A percentile compares a stretch with the other conserved stretches of the same genome.
Evolutionary conservation across 2,329 filamentous ascomycete genomes (phyloP).

Genomic region (Pestalotiopsis fici): DNA sequence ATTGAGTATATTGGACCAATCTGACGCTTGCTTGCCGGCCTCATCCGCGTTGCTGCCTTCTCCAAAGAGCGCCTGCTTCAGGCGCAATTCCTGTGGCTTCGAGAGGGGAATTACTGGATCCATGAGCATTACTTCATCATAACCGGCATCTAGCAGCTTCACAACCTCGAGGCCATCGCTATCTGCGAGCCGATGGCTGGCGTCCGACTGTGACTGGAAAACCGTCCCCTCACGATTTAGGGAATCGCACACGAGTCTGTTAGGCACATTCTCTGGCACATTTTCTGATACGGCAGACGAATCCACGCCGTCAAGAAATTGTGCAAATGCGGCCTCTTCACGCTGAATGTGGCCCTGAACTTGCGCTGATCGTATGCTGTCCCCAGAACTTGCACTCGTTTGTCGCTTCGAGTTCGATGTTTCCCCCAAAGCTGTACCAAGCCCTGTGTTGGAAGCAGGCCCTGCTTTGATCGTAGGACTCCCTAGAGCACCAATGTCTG

Average conservation of each 20-base stretch:
- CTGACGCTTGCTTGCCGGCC: conserved; percentile 5
- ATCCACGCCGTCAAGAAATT: conserved; percentile 32
- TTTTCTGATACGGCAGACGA: conserved; percentile 11
- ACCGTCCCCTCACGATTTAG: neutral
- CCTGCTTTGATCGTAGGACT: conserved; percentile 3
- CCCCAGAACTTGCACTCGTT: neutral
- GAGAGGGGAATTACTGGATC: conserved; percentile 17
- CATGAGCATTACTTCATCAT: conserved; percentile 19
- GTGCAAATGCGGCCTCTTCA: conserved; percentile 36
- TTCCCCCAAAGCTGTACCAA: conserved; percentile 9
- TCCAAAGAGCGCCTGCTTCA: conserved; percentile 27
- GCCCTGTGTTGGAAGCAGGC: neutral
- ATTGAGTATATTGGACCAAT: conserved; percentile 50
- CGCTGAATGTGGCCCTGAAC: conserved; percentile 25
- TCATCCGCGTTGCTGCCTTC: neutral
- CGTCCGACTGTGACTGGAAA: neutral
- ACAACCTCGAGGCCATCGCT: conserved; percentile 22
- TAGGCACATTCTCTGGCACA: neutral
- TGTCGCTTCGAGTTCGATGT: neutral
- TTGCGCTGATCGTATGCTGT: conserved; percentile 27
- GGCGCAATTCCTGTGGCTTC: conserved; percentile 16
- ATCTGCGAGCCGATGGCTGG: neutral
- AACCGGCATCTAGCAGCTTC: conserved; percentile 22
- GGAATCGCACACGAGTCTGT: neutral
- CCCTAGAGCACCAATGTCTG: conserved; percentile 4